phyloP scores from a whole-genome alignment of 73 alveolate species.

The Durusdinium trenchii region DNA sequence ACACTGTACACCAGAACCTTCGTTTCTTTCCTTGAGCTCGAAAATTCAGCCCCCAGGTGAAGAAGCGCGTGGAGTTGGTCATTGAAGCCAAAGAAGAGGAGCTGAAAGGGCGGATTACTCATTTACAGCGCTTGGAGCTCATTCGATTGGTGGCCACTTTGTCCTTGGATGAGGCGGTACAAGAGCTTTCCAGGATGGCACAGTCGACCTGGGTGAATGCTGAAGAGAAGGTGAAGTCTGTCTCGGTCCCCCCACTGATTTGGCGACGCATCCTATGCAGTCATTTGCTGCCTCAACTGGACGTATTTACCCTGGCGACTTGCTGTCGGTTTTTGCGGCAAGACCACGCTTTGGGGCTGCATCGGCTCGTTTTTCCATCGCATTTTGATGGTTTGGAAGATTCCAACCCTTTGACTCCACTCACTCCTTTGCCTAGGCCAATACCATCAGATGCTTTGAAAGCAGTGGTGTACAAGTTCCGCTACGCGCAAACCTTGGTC shows the following conservation, averaged over 20 bases:
- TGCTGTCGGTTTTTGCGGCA: conserved; percentile 60
- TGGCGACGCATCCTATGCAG: conserved; percentile 62
- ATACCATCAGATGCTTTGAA: background rate
- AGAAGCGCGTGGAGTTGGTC: conserved; percentile 38
- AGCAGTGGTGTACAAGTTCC: conserved; percentile 30
- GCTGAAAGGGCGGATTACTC: conserved; percentile 33
- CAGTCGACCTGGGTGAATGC: background rate
- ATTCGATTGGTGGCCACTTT: conserved; percentile 47
- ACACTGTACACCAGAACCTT: too few species aligned
- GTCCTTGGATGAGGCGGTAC: conserved; percentile 56
- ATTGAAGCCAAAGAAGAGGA: conserved; percentile 59
- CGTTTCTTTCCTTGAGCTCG: too few species aligned
- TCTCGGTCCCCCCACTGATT: conserved; percentile 22
- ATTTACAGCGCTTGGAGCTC: conserved; percentile 35
- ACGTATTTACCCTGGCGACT: background rate
- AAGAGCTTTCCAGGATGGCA: conserved; percentile 45
- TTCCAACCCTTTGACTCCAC: background rate
- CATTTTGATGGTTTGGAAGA: conserved; percentile 13
- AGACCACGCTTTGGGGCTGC: conserved; percentile 63
- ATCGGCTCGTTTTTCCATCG: background rate
- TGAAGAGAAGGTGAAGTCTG: conserved; percentile 32
- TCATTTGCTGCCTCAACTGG: background rate
- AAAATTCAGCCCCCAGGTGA: too few species aligned
- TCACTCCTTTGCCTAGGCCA: background rate
- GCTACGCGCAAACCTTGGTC: conserved; percentile 38